Evolutionary conservation across 495 filamentous ascomycete genomes (phyloP).

Genomic region (Letharia lupina): DNA sequence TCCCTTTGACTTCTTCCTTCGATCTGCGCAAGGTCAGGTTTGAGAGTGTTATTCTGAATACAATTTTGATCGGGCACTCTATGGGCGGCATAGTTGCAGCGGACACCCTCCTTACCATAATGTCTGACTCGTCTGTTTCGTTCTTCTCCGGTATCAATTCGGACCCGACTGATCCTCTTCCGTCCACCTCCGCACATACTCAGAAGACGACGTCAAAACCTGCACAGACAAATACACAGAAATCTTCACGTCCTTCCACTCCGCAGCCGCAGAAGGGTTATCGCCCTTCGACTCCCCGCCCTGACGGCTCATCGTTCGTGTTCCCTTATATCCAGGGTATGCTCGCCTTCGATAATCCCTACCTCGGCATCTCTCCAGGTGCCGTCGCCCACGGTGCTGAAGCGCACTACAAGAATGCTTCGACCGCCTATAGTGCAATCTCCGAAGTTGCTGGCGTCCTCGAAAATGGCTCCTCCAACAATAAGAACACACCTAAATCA

Average conservation of each 20-base stretch:
- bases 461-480: slow-evolving; percentile 43
- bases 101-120: slow-evolving; percentile 66
- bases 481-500: slow-evolving; percentile 21
- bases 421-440: slow-evolving; percentile 60
- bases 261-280: slow-evolving; percentile 1
- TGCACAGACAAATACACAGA: not conserved
- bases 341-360: slow-evolving; percentile 93
- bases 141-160: slow-evolving; percentile 2
- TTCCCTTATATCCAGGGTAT: slow-evolving; percentile 71
- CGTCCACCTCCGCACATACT: slow-evolving; percentile 22
- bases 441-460: slow-evolving; percentile 52
- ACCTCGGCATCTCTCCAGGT: slow-evolving; percentile 78
- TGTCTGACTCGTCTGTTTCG: slow-evolving; percentile 57
- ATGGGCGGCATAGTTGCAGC: slow-evolving; percentile 98
- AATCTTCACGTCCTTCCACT: not conserved
- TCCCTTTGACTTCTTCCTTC: too few species aligned
- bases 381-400: slow-evolving; percentile 87
- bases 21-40: too few species aligned
- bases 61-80: slow-evolving; percentile 79
- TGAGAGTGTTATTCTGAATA: slow-evolving; percentile 27
- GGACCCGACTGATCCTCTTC: slow-evolving; percentile 15
- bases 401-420: slow-evolving; percentile 67
- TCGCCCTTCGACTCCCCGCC: slow-evolving; percentile 21
- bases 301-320: slow-evolving; percentile 41
- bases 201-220: slow-evolving; percentile 22